Conservation (phyloP, 2,329 filamentous ascomycete genomes). For the Fusarium torreyae region DNA sequence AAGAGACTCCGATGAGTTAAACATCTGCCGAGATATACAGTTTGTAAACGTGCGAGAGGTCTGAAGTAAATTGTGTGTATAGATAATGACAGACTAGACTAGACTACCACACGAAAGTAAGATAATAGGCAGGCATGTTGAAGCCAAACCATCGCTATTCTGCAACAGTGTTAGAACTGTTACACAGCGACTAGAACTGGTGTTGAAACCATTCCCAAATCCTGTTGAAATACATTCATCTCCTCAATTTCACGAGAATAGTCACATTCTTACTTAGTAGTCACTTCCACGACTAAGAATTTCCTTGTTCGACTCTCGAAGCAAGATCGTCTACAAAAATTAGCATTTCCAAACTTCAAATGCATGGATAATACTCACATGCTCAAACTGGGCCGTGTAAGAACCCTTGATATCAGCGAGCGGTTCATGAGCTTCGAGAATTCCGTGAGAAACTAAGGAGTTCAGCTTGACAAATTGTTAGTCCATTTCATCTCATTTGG, state of each 20-base stretch:
- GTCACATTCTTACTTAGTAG: conserved; percentile 56
- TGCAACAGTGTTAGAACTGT: conserved; percentile 31
- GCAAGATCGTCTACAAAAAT: conserved; percentile 61
- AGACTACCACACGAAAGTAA: conserved; percentile 31
- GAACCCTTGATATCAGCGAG: conserved; percentile 72
- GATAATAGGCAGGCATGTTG: conserved; percentile 28
- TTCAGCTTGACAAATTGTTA: conserved; percentile 64
- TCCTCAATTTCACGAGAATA: not conserved
- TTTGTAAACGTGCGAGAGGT: not conserved
- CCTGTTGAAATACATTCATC: conserved; percentile 28
- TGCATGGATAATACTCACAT: conserved; percentile 51
- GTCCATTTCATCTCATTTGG: not conserved
- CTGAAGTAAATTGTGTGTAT: not conserved
- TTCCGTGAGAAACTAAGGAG: conserved; percentile 68
- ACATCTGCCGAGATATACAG: not conserved
- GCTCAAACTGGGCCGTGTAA: conserved; percentile 76
- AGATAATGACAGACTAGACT: conserved; percentile 16
- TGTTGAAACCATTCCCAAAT: conserved; percentile 26
- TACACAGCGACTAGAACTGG: not conserved
- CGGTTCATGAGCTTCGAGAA: conserved; percentile 71
- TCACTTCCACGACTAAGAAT: conserved; percentile 67
- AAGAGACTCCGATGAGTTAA: not conserved
- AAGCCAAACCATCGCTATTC: conserved; percentile 11
- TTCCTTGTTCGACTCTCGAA: conserved; percentile 63
- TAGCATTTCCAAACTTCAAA: not conserved